Evolutionary conservation across 371 early-diverging fungal genomes (phyloP).

Genomic region (Zychaea mexicana): DNA sequence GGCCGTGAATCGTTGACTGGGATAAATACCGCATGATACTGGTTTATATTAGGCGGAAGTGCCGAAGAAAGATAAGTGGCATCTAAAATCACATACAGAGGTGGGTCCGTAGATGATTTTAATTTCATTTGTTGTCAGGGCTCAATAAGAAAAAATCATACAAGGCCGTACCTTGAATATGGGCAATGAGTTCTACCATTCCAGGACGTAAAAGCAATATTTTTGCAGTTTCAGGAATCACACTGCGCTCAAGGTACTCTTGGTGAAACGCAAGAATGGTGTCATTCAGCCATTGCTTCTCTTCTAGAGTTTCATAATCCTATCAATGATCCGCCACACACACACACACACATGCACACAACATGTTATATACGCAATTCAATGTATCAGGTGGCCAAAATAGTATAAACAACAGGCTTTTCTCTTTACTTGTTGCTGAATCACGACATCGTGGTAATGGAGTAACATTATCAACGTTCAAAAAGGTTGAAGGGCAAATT

Average conservation of each 20-base stretch:
- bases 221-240: slow-evolving; percentile 24
- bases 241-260: slow-evolving; percentile 49
- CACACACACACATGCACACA: too few species aligned
- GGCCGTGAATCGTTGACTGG: slow-evolving; percentile 54
- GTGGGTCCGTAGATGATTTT: too few species aligned
- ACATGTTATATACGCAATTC: neutral
- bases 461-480: neutral
- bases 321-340: too few species aligned
- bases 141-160: too few species aligned
- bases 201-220: slow-evolving; percentile 42
- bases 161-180: slow-evolving; percentile 31
- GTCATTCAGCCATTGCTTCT: slow-evolving; percentile 60
- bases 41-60: slow-evolving; percentile 33
- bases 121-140: too few species aligned
- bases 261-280: slow-evolving; percentile 57
- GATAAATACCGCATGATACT: slow-evolving; percentile 35
- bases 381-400: neutral
- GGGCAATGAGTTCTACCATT: slow-evolving; percentile 38
- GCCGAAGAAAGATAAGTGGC: slow-evolving; percentile 29
- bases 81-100: slow-evolving; percentile 15
- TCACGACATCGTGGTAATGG: slow-evolving; percentile 44
- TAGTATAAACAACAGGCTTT: too few species aligned
- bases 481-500: too few species aligned
- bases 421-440: slow-evolving; percentile 33
- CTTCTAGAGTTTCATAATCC: slow-evolving; percentile 49